phyloP scores from a whole-genome alignment of 2,329 filamentous ascomycete genomes.

The Spiromastix sp. region DNA sequence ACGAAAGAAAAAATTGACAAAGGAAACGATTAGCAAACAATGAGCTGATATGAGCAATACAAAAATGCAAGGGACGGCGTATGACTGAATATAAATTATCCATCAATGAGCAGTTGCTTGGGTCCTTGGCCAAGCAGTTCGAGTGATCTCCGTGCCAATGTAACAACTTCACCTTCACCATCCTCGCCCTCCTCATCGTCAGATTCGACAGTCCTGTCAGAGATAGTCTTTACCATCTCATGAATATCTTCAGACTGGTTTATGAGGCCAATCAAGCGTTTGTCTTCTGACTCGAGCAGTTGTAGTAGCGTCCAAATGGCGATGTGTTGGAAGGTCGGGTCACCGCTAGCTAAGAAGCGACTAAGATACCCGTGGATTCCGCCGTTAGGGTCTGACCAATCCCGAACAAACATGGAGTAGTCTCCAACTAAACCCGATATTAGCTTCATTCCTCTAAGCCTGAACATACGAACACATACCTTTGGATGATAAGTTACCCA shows the following conservation, averaged over 20 bases:
- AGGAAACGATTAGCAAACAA: background rate
- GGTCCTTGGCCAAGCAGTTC: conserved; percentile 72
- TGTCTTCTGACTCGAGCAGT: conserved; percentile 88
- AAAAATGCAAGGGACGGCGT: conserved; percentile 11
- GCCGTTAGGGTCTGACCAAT: conserved; percentile 85
- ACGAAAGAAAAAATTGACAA: conserved; percentile 3
- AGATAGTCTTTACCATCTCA: conserved; percentile 82
- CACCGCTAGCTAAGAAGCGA: conserved; percentile 85
- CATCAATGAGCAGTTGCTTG: conserved; percentile 70
- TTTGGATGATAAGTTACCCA: conserved; percentile 95
- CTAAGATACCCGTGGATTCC: conserved; percentile 93
- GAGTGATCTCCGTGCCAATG: conserved; percentile 77
- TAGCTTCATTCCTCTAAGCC: conserved; percentile 7
- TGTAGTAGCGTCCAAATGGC: conserved; percentile 97
- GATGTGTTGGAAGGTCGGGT: conserved; percentile 97
- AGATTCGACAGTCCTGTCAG: conserved; percentile 76
- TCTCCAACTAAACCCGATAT: conserved; percentile 62
- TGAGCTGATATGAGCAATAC: conserved; percentile 8
- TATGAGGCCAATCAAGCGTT: conserved; percentile 77
- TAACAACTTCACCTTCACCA: conserved; percentile 82
- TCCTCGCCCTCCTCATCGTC: conserved; percentile 82
- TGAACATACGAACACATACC: conserved; percentile 44
- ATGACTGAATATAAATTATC: conserved; percentile 40
- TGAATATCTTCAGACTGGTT: conserved; percentile 85
- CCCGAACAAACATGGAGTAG: conserved; percentile 89